phyloP scores from a whole-genome alignment of 345 rosid genomes.

The Hevea brasiliensis region DNA sequence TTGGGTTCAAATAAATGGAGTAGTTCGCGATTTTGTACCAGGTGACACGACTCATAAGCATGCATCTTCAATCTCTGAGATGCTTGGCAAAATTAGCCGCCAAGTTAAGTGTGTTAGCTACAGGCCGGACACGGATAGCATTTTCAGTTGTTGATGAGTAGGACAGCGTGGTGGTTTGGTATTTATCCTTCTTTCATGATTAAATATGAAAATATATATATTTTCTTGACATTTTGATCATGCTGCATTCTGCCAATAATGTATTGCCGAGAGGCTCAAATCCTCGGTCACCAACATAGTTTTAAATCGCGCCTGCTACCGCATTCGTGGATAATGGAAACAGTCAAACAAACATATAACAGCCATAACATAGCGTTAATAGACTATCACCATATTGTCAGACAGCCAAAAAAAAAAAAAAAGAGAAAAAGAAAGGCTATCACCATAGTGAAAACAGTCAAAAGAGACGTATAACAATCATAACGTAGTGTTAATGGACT shows the following conservation, averaged over 20 bases:
- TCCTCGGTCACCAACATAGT: neutral
- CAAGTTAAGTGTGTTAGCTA: constrained; percentile 30
- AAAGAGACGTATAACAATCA: no score
- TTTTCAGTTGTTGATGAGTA: neutral
- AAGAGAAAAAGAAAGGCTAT: no score
- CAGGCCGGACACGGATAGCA: constrained; percentile 18
- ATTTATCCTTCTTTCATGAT: neutral
- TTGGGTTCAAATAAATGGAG: constrained; percentile 39
- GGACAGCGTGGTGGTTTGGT: neutral
- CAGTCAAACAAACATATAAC: no score
- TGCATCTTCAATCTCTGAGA: constrained; percentile 28
- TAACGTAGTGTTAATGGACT: no score
- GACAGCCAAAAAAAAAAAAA: no score
- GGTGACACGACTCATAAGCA: constrained; percentile 20
- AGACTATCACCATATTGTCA: no score
- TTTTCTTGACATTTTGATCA: neutral
- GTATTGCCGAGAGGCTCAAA: neutral
- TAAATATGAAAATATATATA: neutral
- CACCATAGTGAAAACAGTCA: no score
- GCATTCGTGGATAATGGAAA: no score
- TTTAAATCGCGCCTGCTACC: no score
- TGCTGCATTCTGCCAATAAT: neutral
- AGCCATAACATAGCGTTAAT: no score
- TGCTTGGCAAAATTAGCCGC: constrained; percentile 27
- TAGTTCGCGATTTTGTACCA: constrained; percentile 29